Evolutionary conservation across 805 yeast genomes (phyloP).

Genomic region (Nakazawaea ernobii): DNA sequence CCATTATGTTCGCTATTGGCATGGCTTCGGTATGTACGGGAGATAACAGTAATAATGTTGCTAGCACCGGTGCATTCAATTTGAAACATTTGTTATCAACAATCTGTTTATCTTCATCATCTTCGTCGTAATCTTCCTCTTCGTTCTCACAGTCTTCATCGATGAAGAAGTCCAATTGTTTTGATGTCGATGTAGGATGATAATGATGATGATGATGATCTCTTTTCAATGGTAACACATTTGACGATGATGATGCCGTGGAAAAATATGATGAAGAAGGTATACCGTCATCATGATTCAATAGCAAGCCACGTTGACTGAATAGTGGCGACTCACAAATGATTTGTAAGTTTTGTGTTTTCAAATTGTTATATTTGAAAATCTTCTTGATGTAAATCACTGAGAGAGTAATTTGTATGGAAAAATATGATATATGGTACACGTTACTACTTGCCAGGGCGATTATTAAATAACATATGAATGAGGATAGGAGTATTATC

Average conservation of each 20-base stretch:
- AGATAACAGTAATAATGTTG: slow-evolving; percentile 24
- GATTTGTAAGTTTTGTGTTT: neutral
- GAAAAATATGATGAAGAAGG: too few species aligned
- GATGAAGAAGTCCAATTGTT: neutral
- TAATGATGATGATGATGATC: neutral
- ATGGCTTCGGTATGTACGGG: slow-evolving; percentile 18
- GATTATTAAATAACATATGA: neutral
- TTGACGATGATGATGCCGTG: neutral
- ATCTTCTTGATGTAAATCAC: neutral
- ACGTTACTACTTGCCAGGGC: neutral
- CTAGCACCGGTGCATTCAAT: slow-evolving; percentile 22
- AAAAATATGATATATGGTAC: neutral
- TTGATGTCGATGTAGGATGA: neutral
- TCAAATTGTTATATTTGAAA: neutral
- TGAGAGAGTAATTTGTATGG: neutral
- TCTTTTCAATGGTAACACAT: neutral
- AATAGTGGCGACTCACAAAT: neutral
- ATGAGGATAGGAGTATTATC: neutral
- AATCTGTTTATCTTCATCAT: neutral
- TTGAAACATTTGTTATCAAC: neutral
- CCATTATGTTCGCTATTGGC: neutral
- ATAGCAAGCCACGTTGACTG: neutral
- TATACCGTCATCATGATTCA: neutral
- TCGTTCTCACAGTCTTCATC: neutral
- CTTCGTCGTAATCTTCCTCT: neutral